Percentiles rank a stretch among this genome's conserved stretches.
Conservation (phyloP, 345 rosid genomes). For the thale cress (Arabidopsis thaliana) region DNA sequence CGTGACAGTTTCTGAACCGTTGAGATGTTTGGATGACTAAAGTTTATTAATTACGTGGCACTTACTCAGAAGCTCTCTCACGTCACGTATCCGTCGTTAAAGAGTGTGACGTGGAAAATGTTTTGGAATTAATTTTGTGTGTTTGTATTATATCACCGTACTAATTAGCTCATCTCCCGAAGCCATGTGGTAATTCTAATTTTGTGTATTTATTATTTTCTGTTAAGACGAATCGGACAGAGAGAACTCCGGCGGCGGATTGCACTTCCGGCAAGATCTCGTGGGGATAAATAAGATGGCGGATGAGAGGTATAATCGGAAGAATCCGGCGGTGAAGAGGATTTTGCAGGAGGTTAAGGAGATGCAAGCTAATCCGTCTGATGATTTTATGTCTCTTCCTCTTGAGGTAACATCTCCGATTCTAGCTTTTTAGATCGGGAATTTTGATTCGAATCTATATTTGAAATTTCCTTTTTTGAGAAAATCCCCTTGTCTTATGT, state of each 20-base stretch:
- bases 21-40: not conserved
- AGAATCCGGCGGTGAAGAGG: slow-evolving; percentile 97
- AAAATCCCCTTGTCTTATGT: too few species aligned
- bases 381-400: slow-evolving; percentile 98
- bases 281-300: slow-evolving; percentile 53
- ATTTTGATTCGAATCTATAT: not conserved
- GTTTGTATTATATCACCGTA: slow-evolving; percentile 5
- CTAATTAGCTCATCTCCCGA: not conserved
- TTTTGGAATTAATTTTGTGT: not conserved
- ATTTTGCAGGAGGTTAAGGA: slow-evolving; percentile 97
- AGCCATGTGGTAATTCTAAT: not conserved
- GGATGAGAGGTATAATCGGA: slow-evolving; percentile 81
- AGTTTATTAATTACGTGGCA: not conserved
- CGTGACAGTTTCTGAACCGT: slow-evolving; percentile 18
- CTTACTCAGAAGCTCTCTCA: not conserved
- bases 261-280: slow-evolving; percentile 24
- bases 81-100: slow-evolving; percentile 16
- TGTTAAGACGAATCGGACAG: slow-evolving; percentile 4
- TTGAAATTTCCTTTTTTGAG: too few species aligned
- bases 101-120: slow-evolving; percentile 39
- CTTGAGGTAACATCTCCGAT: slow-evolving; percentile 64
- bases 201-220: slow-evolving; percentile 14
- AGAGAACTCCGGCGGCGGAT: slow-evolving; percentile 26
- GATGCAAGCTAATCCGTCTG: slow-evolving; percentile 98
- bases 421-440: slow-evolving; percentile 26